phyloP scores from a whole-genome alignment of 108 stramenopile genomes.

The Halocafeteria seosinensis region DNA sequence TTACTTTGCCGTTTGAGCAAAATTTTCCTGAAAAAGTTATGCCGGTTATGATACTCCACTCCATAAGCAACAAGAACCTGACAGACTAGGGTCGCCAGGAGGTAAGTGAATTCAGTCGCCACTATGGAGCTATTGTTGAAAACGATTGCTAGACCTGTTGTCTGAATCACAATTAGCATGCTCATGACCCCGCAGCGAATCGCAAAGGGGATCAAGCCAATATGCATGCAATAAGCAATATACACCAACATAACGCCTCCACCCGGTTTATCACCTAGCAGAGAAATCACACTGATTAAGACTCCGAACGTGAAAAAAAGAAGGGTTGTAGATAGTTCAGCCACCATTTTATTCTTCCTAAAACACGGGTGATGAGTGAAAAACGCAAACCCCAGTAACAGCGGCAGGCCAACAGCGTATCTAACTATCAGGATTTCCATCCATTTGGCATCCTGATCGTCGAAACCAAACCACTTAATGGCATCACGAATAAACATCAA shows the following conservation, averaged over 20 bases:
- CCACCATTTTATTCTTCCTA: no score
- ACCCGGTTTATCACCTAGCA: background rate
- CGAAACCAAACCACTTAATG: background rate
- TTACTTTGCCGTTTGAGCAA: slow-evolving; percentile 4
- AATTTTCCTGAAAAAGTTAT: slow-evolving; percentile 10
- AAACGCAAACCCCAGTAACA: background rate
- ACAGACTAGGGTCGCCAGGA: slow-evolving; percentile 1
- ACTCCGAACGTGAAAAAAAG: slow-evolving; percentile 4
- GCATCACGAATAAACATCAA: background rate
- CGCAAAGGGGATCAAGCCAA: background rate
- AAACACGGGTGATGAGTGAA: no score
- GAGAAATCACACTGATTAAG: background rate
- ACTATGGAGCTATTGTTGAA: background rate
- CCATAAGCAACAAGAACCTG: background rate
- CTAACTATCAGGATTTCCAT: background rate
- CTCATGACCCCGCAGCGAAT: no score
- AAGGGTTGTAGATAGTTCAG: background rate
- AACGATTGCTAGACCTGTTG: no score
- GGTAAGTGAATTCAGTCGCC: background rate
- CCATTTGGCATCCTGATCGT: background rate
- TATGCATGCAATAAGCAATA: background rate
- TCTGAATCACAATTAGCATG: background rate
- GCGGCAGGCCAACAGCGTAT: background rate
- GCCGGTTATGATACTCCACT: background rate
- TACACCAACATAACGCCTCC: background rate